Evolutionary conservation across 2,329 filamentous ascomycete genomes (phyloP), one percentile per base, ranked within the genome.

Genomic region (Aspergillus brunneoviolaceus): DNA sequence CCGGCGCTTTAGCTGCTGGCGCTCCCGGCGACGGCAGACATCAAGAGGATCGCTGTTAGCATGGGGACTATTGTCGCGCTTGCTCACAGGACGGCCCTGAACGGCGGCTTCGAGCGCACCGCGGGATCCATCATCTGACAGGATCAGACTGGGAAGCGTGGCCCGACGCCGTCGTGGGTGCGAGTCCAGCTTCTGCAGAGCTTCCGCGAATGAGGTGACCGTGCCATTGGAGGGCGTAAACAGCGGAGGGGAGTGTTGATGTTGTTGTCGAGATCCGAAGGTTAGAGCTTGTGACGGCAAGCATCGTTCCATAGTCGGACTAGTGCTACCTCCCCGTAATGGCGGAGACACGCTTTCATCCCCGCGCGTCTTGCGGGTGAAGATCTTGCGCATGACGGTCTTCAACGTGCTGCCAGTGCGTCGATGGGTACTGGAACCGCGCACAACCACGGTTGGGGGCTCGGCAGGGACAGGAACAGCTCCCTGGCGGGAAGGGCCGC

Each of bases 371-470:
- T 76, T 77, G 21, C 74, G 72, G 39, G 72, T 76, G 65, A 79
- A 79, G 49, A 79, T 73, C 65, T 75, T 79, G 53, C 75, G 74
- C 77, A 79, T 79, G n/a, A 78, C 75, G 2, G 73, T 76, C 60
- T 76, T 78, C 54, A 79, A 58, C 2, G 77, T 76, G 58, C 76
- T 79, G 10, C 72, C 76, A 5, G 75, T 76, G 12, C 77, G 74
- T 52, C 74, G 75, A 62, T 78, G 76, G 14, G 66, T 65, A 35
- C 67, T 58, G 1, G 72, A 63, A 1, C 63, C 62, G 19, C 69
- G 67, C 7, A 65, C 65, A 29, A 65, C 53, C 14, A 67, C 57
- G 12, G 63, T 70, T 25, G 52, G 25, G 27, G 71, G 66, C 25
- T 65, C 63, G 19, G 71, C 67, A 2, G 69, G 63, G 16, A 64